Evolutionary conservation across 2,329 filamentous ascomycete species (phyloP), one percentile per base, ranked within the genome.

Genomic region (Ampelomyces quisqualis): DNA sequence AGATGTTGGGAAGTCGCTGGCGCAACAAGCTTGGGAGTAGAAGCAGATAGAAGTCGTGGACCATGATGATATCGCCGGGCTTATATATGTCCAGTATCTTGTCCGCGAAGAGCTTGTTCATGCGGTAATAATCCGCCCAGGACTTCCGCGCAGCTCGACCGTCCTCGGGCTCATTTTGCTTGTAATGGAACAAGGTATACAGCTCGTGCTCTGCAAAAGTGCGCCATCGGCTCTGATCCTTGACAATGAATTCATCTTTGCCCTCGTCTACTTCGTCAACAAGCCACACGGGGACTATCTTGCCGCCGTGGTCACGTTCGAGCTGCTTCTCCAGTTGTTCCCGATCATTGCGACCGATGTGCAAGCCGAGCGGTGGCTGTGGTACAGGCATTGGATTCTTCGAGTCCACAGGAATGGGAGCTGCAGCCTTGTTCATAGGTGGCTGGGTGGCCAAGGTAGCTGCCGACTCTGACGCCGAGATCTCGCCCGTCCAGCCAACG

Each of bases 151-250:
- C 88, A 13, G 82, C 82, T 53, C 86, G 82, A 23, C 90, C 90
- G 65, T 96, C 88, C 9, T 84, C 88, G 1, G 91, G 89, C 65
- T 90, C 88, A 62, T 95, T 88, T 62, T 93, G 88, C 72, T 95
- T 95, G 77, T 97, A 97, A 70, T 97, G 91, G 65, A 96, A 90
- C 7, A 96, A 78, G 1, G 88, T 90, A 72, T 95, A 96, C 19
- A 97, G 77, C 58, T 95, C 88, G 62, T 90, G 84, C 72, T 96
- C 90, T 11, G 90, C 89, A 68, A 93, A 97, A 27, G 86, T 80
- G 50, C 90, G 81, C 91, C 93, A 97, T 51, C 90, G 78, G 21
- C 77, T 76, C 72, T 96, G 90, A 57, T 95, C 87, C 56, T 85
- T 87, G 51, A 97, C 75, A 24, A 80, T 74, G 36, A 90, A 80